Percentiles rank a stretch among this genome's conserved stretches.
Conservation (phyloP, 73 alveolate genomes). For the Stentor roeselii region DNA sequence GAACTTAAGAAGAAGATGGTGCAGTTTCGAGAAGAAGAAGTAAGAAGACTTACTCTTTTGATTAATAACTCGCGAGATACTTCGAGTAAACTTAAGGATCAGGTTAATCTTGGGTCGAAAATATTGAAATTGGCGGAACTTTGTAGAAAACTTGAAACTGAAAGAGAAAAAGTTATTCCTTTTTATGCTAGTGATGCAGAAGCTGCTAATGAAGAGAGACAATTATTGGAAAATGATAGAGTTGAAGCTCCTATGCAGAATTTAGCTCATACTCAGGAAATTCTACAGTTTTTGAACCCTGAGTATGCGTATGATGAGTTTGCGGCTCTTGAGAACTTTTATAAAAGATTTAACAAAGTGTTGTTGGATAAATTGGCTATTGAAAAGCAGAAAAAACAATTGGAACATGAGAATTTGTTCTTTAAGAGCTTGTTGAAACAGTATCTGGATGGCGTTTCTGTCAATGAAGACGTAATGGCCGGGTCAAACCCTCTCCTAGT, state of each 20-base stretch:
- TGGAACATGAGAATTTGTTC: slow-evolving; percentile 91
- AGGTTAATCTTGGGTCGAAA: slow-evolving; percentile 88
- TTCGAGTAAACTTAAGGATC: slow-evolving; percentile 85
- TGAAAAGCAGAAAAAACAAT: slow-evolving; percentile 90
- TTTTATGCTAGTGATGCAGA: slow-evolving; percentile 89
- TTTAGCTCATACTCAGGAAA: background rate
- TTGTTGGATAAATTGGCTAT: slow-evolving; percentile 94
- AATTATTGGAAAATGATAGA: slow-evolving; percentile 78
- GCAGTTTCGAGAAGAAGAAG: slow-evolving; percentile 92
- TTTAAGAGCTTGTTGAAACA: slow-evolving; percentile 89
- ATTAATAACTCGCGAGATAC: slow-evolving; percentile 90
- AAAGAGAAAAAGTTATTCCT: slow-evolving; percentile 95
- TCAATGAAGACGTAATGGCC: slow-evolving; percentile 95
- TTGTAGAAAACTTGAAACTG: slow-evolving; percentile 95
- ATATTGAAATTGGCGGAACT: slow-evolving; percentile 94
- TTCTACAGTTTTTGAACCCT: slow-evolving; percentile 16
- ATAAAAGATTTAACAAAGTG: slow-evolving; percentile 95
- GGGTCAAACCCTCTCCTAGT: slow-evolving; percentile 90
- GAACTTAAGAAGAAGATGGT: slow-evolving; percentile 91
- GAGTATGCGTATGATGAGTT: slow-evolving; percentile 57
- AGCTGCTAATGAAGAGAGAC: slow-evolving; percentile 74
- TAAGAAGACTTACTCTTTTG: slow-evolving; percentile 83
- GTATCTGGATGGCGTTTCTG: slow-evolving; percentile 95
- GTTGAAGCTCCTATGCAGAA: slow-evolving; percentile 47
- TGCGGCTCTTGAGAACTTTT: slow-evolving; percentile 87